Conservation (phyloP, 2,329 filamentous ascomycete genomes). For the Piedraia hortae region DNA sequence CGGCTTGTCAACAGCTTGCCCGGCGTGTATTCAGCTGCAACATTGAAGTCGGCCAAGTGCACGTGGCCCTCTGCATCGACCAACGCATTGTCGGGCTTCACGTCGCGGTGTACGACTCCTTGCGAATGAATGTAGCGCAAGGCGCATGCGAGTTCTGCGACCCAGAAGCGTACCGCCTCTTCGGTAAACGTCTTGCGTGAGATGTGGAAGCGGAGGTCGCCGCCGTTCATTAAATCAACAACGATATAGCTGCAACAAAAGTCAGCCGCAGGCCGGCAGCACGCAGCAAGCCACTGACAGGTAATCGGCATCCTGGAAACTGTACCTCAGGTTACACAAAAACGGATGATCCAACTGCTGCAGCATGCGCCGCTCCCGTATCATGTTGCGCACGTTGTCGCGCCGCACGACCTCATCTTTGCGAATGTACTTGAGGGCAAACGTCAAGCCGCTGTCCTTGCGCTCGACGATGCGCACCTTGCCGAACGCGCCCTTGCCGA, state of each 20-base stretch:
- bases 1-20: slow-evolving; percentile 74
- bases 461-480: slow-evolving; percentile 97
- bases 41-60: slow-evolving; percentile 95
- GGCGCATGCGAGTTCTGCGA: slow-evolving; percentile 77
- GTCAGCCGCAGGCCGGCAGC: slow-evolving; percentile 2
- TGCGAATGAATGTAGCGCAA: slow-evolving; percentile 64
- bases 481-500: slow-evolving; percentile 91
- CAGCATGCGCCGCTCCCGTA: slow-evolving; percentile 89
- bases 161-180: slow-evolving; percentile 91
- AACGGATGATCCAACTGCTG: slow-evolving; percentile 96
- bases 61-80: slow-evolving; percentile 78
- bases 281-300: slow-evolving; percentile 34
- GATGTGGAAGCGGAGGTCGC: slow-evolving; percentile 90
- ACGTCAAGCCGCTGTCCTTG: slow-evolving; percentile 80
- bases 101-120: slow-evolving; percentile 69
- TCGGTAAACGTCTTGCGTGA: slow-evolving; percentile 95
- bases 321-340: slow-evolving; percentile 93
- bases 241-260: slow-evolving; percentile 43
- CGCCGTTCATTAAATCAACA: slow-evolving; percentile 92
- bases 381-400: slow-evolving; percentile 93
- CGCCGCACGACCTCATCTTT: slow-evolving; percentile 98
- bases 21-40: slow-evolving; percentile 74
- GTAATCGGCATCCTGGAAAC: slow-evolving; percentile 97
- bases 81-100: slow-evolving; percentile 79
- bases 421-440: slow-evolving; percentile 91